Evolutionary conservation across 257 asterid genomes (phyloP).

Genomic region (Fraxinus americana): DNA sequence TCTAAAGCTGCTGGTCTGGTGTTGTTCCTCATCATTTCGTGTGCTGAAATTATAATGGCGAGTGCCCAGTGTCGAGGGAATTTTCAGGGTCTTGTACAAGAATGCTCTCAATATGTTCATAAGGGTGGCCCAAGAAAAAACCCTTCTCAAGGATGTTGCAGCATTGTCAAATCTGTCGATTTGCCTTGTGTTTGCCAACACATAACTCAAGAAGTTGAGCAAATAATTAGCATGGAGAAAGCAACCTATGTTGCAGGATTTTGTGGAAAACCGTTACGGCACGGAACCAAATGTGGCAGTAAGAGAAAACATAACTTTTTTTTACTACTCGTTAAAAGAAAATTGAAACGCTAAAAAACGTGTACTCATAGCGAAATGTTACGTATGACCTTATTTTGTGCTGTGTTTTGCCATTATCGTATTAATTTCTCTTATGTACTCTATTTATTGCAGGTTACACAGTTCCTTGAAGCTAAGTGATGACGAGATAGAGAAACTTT

Average conservation of each 20-base stretch:
- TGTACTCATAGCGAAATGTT: too few relatives aligned
- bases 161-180: conserved; percentile 43
- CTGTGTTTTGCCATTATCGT: too few relatives aligned
- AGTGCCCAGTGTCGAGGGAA: conserved; percentile 65
- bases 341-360: too few relatives aligned
- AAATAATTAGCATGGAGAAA: conserved; percentile 63
- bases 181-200: conserved; percentile 53
- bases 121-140: conserved; percentile 43
- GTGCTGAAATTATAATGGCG: conserved; percentile 20
- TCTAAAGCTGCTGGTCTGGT: neutral
- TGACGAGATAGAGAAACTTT: neutral
- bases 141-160: conserved; percentile 62
- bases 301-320: conserved; percentile 6
- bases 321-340: too few relatives aligned
- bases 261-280: conserved; percentile 57
- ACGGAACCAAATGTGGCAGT: conserved; percentile 70
- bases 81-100: conserved; percentile 49
- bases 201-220: conserved; percentile 40
- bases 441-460: conserved; percentile 43
- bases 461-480: conserved; percentile 32
- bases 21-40: conserved; percentile 26
- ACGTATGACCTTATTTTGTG: too few relatives aligned
- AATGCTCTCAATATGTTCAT: conserved; percentile 56
- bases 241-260: conserved; percentile 44
- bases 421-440: neutral